Base-by-base conservation (phyloP, 495 filamentous ascomycete genomes). In the Beverwykella pulmonaria region DNA sequence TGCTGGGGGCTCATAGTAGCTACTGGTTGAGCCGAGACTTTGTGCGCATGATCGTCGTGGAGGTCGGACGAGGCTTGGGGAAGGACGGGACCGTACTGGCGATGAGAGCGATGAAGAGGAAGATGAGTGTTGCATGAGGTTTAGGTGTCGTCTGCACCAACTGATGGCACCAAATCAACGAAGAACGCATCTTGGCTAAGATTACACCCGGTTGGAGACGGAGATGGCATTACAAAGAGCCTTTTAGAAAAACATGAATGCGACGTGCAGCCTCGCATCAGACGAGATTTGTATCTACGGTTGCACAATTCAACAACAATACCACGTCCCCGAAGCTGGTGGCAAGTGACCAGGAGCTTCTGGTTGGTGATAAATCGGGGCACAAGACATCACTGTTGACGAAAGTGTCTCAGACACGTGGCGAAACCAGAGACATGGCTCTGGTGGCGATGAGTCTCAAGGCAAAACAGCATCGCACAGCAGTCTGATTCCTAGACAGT, bases 1-100 rank as follows among this genome's bases (percentile, higher is more conserved):
- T 98, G 93, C 77, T 98, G 63, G 90, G 92, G 60, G 94, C 94
- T n/a, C 94, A 98, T 76, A 92, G 90, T 61, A 91, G 89, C 65
- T 98, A 98, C 71, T 98, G 94, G 94, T 83, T 84, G 10, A 86
- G 88, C 68, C 82, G 83, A 61, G 94, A 98, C 74, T 91, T 98
- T 76, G 86, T 94, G 25, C 78, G 93, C 39, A 87, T 98, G 73
- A 73, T 97, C 56, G 93, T 96, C 20, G 76, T 92, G 41, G 94
- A 98, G 78, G 85, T 93, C 69, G 93, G 93, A 9, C 79, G 93
- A 62, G 82, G 80, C 73, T 83, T 87, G 39, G 93, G 92, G 5
- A 87, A 83, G 67, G 77, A 82, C 20, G 83, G 88, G 60, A 87
- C 88, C 0, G 68, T 97, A 66, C 75, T 77, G 47, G 82, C 79